These are phyloP conservation scores for Saccharomycopsis amapae DNA, from an alignment of 805 yeast species.

Conservation along the genomic window DNA sequence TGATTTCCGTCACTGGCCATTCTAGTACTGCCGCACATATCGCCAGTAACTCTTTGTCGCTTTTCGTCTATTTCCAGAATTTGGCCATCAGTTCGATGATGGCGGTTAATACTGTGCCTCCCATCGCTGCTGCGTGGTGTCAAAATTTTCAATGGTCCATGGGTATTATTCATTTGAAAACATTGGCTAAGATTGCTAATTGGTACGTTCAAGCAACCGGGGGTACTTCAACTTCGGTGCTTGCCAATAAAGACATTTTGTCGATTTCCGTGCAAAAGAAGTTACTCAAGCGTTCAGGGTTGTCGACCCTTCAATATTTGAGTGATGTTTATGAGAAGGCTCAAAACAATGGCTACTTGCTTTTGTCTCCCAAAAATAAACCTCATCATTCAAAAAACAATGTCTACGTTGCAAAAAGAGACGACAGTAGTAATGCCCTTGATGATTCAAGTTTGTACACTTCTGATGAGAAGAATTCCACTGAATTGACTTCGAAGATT, in stretches of 20 bases:
- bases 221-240: constrained; percentile 72
- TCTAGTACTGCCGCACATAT: constrained; percentile 92
- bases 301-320: constrained; percentile 25
- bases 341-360: constrained; percentile 5
- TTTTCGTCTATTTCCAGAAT: constrained; percentile 90
- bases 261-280: constrained; percentile 83
- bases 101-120: constrained; percentile 90
- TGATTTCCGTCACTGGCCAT: constrained; percentile 81
- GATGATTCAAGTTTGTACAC: constrained; percentile 51
- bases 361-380: neutral
- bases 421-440: constrained; percentile 35
- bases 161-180: constrained; percentile 72
- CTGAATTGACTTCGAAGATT: constrained; percentile 54
- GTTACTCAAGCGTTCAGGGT: constrained; percentile 32
- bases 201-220: constrained; percentile 98
- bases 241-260: constrained; percentile 53
- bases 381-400: constrained; percentile 2
- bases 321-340: constrained; percentile 19
- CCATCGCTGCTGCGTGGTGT: constrained; percentile 97
- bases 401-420: constrained; percentile 17
- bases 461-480: constrained; percentile 58
- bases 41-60: constrained; percentile 90
- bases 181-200: constrained; percentile 76
- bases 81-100: constrained; percentile 90
- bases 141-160: constrained; percentile 95